Base-by-base conservation (phyloP, 441 rosid species). In the Aleurites moluccanus region DNA sequence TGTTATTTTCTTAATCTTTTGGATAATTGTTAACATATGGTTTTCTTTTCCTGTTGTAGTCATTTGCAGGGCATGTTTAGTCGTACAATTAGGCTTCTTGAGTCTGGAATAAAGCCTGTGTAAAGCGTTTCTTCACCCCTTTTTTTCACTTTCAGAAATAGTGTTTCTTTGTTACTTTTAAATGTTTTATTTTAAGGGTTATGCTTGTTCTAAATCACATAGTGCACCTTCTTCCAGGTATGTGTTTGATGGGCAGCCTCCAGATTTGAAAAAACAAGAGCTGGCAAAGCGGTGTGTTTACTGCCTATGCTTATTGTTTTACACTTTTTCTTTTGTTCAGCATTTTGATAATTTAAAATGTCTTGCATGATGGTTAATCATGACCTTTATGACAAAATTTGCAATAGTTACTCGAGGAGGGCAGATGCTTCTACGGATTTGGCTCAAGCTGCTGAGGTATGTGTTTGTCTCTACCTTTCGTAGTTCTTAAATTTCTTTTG, bases 81-180 rank as follows among this genome's bases (percentile, higher is more conserved):
- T 74, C 89, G 97, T 67, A 96, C 98, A 13, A 92, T 93, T 79
- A 91, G 98, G 80, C 97, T 96, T 71, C 92, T 96, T 49, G 99
- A 93, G 81, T 88, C 99, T 80, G 99, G 99, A 79, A 90, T 96
- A 59, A 96, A 96, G 86, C 99, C 99, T 75, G 88, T 85, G 98
- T 92, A 95, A 84, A 75, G 78, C 67, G n/a, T 66, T 79, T 70
- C 74, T 67, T 68, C 44, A 13, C 62, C 40, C 35, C 73, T 49
- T n/a, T 65, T 68, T 69, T 53, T 11, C 13, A 65, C 1, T 40
- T 47, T 53, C 11, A 7, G 23, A 64, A 23, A 45, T 14, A 8
- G 30, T 35, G 3, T 21, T 0, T 10, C 35, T 40, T 69, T 27
- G 20, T 59, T 79, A 23, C 27, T 75, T 45, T 49, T 30, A 57